A percentile compares a stretch with the other conserved stretches of the same genome.
Conservation (phyloP, 768 basidiomycete genomes). For the Cystobasidium ongulense region DNA sequence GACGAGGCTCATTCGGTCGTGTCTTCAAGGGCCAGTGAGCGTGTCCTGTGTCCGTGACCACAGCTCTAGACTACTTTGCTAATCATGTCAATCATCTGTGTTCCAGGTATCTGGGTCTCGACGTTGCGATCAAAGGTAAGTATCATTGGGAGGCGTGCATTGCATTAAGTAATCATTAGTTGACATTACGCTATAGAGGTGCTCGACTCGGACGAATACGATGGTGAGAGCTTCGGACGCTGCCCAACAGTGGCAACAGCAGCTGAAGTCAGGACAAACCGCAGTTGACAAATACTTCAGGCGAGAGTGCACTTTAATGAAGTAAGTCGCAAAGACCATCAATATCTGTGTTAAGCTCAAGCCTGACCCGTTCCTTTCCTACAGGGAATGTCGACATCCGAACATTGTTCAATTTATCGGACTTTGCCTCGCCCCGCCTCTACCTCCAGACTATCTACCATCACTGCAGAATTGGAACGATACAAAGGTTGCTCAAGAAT, state of each 20-base stretch:
- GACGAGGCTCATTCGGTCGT: conserved; percentile 86
- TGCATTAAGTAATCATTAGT: conserved; percentile 1
- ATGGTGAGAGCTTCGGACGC: conserved; percentile 48
- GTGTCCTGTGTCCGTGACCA: not conserved
- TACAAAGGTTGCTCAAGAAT: not conserved
- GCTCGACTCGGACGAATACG: conserved; percentile 78
- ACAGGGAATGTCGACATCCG: conserved; percentile 75
- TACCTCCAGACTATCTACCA: conserved; percentile 40
- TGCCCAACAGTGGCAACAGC: not conserved
- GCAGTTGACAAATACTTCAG: conserved; percentile 86
- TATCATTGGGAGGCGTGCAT: not conserved
- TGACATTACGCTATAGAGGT: conserved; percentile 55
- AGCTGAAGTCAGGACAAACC: not conserved
- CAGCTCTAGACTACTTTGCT: not conserved
- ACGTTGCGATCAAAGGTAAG: conserved; percentile 72
- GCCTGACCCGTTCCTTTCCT: not conserved
- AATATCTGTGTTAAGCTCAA: not conserved
- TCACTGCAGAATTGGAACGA: conserved; percentile 8
- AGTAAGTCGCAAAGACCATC: conserved; percentile 47
- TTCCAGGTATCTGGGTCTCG: conserved; percentile 88
- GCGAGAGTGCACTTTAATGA: conserved; percentile 97
- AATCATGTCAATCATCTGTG: not conserved
- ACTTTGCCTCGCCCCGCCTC: conserved; percentile 66
- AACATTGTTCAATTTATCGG: conserved; percentile 92
- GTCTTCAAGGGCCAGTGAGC: conserved; percentile 67